These are phyloP conservation scores for Chloris gayana DNA, from an alignment of 176 grass and related monocot genomes.

Conservation along the genomic window DNA sequence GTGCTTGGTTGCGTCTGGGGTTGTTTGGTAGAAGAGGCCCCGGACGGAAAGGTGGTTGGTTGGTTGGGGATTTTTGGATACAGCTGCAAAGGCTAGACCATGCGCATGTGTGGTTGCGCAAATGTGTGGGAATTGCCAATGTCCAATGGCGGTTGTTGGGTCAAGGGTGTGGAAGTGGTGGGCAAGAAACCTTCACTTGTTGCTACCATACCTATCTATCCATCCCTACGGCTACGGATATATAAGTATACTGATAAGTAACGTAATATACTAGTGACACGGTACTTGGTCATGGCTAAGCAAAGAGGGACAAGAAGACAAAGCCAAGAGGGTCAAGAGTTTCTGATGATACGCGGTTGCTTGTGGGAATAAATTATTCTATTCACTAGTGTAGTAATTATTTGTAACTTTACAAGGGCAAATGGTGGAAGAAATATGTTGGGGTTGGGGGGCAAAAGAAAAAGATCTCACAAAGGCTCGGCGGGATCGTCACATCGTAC, in stretches of 20 bases:
- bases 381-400: background rate
- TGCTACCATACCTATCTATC: background rate
- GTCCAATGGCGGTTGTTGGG: background rate
- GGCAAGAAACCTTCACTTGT: constrained; percentile 35
- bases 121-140: constrained; percentile 48
- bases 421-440: background rate
- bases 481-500: background rate
- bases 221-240: background rate
- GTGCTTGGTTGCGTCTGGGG: background rate
- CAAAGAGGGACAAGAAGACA: background rate
- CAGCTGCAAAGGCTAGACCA: background rate
- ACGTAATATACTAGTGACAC: background rate
- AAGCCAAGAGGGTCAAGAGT: background rate
- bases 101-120: constrained; percentile 44
- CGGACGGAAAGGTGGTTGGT: background rate
- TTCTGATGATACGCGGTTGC: background rate
- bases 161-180: constrained; percentile 45
- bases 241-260: background rate
- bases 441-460: background rate
- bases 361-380: background rate
- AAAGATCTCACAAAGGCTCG: background rate
- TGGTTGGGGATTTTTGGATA: constrained; percentile 33
- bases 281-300: no score
- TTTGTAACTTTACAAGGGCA: background rate
- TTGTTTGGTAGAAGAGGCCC: constrained; percentile 1